These are phyloP conservation scores for Podaxis mareebaensis DNA, from an alignment of 768 basidiomycete genomes.

Conservation along the genomic window DNA sequence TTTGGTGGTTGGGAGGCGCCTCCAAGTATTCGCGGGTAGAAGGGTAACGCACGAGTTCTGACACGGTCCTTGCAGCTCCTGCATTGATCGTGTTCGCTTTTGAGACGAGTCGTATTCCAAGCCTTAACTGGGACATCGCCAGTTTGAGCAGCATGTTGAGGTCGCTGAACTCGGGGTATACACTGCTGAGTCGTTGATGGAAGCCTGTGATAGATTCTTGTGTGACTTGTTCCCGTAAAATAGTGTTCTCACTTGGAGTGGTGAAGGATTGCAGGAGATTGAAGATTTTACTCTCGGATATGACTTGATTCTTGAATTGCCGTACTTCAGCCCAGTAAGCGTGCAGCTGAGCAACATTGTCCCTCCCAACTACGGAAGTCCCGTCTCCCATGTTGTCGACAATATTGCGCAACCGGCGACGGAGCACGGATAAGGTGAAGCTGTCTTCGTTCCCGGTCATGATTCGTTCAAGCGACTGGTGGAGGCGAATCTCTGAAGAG, in stretches of 20 bases:
- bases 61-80: slow-evolving; percentile 24
- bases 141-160: slow-evolving; percentile 66
- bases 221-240: slow-evolving; percentile 63
- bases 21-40: slow-evolving; percentile 29
- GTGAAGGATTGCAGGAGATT: slow-evolving; percentile 33
- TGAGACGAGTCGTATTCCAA: slow-evolving; percentile 62
- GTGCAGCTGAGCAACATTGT: slow-evolving; percentile 50
- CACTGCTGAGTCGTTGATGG: slow-evolving; percentile 62
- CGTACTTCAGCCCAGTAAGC: slow-evolving; percentile 76
- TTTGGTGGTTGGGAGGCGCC: slow-evolving; percentile 13
- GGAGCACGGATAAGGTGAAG: slow-evolving; percentile 46
- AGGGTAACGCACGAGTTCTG: slow-evolving; percentile 55
- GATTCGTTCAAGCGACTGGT: slow-evolving; percentile 53
- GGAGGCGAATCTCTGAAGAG: slow-evolving; percentile 50
- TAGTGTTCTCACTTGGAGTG: slow-evolving; percentile 23
- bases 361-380: slow-evolving; percentile 33
- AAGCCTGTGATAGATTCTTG: slow-evolving; percentile 84
- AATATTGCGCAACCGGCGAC: slow-evolving; percentile 30
- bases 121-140: slow-evolving; percentile 62
- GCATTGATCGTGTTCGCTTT: slow-evolving; percentile 19
- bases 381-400: slow-evolving; percentile 26
- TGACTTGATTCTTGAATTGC: slow-evolving; percentile 68
- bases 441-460: slow-evolving; percentile 59
- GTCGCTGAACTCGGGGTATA: slow-evolving; percentile 74
- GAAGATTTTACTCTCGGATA: slow-evolving; percentile 25